phyloP scores from a whole-genome alignment of 2,329 filamentous ascomycete genomes.

The Stachybotrys chlorohalonatus region DNA sequence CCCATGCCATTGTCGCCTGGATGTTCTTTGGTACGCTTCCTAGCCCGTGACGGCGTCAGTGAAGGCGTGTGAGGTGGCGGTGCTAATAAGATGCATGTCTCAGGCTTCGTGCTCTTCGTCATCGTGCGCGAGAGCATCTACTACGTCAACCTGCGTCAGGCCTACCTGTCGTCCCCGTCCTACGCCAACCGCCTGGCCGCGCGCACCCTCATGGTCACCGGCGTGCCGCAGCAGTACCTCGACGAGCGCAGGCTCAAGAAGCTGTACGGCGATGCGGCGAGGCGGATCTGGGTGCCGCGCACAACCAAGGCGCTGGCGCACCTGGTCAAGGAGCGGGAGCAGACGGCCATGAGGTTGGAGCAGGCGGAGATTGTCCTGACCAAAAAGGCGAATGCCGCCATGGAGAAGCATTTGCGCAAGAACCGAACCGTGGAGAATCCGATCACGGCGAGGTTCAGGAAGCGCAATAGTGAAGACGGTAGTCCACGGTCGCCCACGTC shows the following conservation, averaged over 20 bases:
- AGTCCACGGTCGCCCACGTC: neutral
- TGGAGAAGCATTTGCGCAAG: slow-evolving; percentile 41
- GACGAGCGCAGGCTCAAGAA: slow-evolving; percentile 67
- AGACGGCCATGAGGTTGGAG: slow-evolving; percentile 73
- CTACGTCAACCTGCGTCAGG: slow-evolving; percentile 88
- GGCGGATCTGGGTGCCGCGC: slow-evolving; percentile 74
- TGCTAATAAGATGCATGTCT: neutral
- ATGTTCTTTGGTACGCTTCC: slow-evolving; percentile 49
- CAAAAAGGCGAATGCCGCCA: slow-evolving; percentile 63
- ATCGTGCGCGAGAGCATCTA: slow-evolving; percentile 83
- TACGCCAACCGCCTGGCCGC: slow-evolving; percentile 83
- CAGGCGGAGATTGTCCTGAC: slow-evolving; percentile 80
- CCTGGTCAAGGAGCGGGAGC: slow-evolving; percentile 71
- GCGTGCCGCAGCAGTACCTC: slow-evolving; percentile 71
- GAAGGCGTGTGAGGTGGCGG: neutral
- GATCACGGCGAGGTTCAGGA: neutral
- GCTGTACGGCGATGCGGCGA: slow-evolving; percentile 75
- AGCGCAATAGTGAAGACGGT: neutral
- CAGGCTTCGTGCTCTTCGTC: slow-evolving; percentile 79
- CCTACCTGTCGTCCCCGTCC: slow-evolving; percentile 76
- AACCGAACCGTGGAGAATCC: neutral
- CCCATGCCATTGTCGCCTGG: slow-evolving; percentile 73
- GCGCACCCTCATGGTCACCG: slow-evolving; percentile 80
- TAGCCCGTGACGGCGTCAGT: neutral
- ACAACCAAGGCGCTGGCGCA: slow-evolving; percentile 72